A percentile compares a stretch with the other conserved stretches of the same genome.
Evolutionary conservation across 2,329 filamentous ascomycete genomes (phyloP).

Genomic region (Fusarium sp.): DNA sequence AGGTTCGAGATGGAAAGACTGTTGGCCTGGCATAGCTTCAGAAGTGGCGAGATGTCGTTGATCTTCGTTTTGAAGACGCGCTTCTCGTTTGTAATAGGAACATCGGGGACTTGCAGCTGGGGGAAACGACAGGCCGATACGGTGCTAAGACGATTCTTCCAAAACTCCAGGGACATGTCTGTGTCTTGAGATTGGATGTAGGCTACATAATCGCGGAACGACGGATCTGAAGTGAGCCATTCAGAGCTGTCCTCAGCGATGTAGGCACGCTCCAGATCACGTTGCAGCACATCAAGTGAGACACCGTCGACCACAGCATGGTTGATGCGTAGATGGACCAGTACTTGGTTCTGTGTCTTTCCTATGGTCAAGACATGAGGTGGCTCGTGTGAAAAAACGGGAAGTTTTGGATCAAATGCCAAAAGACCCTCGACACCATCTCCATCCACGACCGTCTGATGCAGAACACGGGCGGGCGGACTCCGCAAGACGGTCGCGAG

Average conservation of each 20-base stretch:
- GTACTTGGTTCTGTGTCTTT: background rate
- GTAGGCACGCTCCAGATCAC: background rate
- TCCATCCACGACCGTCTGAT: background rate
- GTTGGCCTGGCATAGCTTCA: background rate
- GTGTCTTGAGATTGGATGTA: background rate
- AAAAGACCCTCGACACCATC: background rate
- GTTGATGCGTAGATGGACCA: background rate
- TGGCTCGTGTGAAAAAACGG: background rate
- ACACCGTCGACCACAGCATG: background rate
- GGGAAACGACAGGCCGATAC: background rate
- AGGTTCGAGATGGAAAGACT: background rate
- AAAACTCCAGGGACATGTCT: background rate
- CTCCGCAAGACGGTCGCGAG: background rate
- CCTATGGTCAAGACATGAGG: background rate
- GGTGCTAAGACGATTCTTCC: background rate
- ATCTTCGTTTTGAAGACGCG: background rate
- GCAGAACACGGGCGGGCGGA: background rate
- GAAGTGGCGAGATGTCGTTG: background rate
- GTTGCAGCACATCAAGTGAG: background rate
- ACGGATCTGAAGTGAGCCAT: background rate
- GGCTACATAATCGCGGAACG: background rate
- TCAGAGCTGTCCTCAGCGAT: background rate
- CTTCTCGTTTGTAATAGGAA: background rate
- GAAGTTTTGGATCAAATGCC: background rate
- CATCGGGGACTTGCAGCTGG: background rate